Evolutionary conservation across 2,329 filamentous ascomycete genomes (phyloP), one percentile per base, ranked within the genome.

Genomic region (Fusarium agapanthi): DNA sequence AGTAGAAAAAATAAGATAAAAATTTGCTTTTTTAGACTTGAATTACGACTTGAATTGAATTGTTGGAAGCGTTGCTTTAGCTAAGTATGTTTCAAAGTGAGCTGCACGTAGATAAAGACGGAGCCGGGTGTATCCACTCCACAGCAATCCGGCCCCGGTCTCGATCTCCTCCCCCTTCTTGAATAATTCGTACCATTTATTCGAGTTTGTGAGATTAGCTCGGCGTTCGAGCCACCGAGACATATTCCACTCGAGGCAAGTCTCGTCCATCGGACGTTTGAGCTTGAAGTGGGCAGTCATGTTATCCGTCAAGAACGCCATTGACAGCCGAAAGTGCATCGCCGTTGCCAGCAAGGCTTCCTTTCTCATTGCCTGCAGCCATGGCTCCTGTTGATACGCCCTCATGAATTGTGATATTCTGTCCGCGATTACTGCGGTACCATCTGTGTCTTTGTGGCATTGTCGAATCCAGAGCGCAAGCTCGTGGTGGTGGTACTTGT

Each of bases 341-440:
- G 15, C 13, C n/a, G 9, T 44, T 44, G 38, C 28, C 22, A 56
- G 24, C 12, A 4, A 12, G 13, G 28, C 38, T 32, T 5, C 1
- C n/a, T 28, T 30, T 10, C 2, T 4, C 11, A 15, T 9, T 12
- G 0, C 0, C 14, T 22, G 10, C 14, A 53, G 5, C 24, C 0
- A 1, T 13, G 18, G 10, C 26, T 30, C 34, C n/a, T 1, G 0
- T 15, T 10, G 32, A 16, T 16, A 22, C 2, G 5, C 5, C 3
- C 15, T 11, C 35, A 12, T 22, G 24, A 22, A 22, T 16, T 13
- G 7, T 2, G 7, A 12, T 28, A 38, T 37, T 8, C 20, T 11
- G n/a, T 51, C 32, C 10, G 20, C 2, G 50, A 54, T 12, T 28
- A n/a, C 2, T 4, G 20, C 6, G 30, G 7, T 34, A 8, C 38